Conservation (phyloP, 2,329 filamentous ascomycete genomes). For the Septoria petroselini region DNA sequence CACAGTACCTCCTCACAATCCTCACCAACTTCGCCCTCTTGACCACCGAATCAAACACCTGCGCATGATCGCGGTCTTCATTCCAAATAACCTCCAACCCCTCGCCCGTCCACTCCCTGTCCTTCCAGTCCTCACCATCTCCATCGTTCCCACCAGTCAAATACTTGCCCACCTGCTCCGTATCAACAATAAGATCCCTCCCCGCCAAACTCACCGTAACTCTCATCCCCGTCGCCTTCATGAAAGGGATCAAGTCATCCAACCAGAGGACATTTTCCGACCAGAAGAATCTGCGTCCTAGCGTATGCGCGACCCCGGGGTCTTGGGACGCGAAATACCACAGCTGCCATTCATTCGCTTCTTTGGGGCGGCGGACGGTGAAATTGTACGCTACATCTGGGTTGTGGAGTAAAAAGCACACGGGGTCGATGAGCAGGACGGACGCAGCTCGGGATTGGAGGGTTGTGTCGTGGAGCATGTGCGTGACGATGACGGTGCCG, state of each 20-base stretch:
- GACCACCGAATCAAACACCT: conserved; percentile 51
- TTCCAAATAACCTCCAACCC: conserved; percentile 61
- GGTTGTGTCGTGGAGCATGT: conserved; percentile 54
- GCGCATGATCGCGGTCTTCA: conserved; percentile 62
- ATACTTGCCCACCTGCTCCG: conserved; percentile 57
- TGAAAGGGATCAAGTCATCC: conserved; percentile 54
- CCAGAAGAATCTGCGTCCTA: conserved; percentile 69
- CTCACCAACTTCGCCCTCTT: conserved; percentile 13
- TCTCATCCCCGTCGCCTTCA: conserved; percentile 32
- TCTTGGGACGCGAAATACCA: conserved; percentile 70
- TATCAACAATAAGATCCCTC: conserved; percentile 64
- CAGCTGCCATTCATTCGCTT: conserved; percentile 65
- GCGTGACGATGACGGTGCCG: conserved; percentile 60
- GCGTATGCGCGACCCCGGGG: conserved; percentile 61
- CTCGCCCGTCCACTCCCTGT: conserved; percentile 35
- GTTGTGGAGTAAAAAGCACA: conserved; percentile 64
- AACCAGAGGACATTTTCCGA: conserved; percentile 67
- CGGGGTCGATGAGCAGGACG: conserved; percentile 59
- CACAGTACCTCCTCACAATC: conserved; percentile 18
- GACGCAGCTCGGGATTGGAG: conserved; percentile 49
- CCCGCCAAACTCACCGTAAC: conserved; percentile 60
- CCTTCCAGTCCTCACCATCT: conserved; percentile 34
- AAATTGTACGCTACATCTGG: conserved; percentile 72
- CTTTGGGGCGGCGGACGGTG: conserved; percentile 45
- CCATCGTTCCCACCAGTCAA: too few relatives aligned